Evolutionary conservation across 2,329 filamentous ascomycete species (phyloP).

Genomic region (Teratosphaeria nubilosa): DNA sequence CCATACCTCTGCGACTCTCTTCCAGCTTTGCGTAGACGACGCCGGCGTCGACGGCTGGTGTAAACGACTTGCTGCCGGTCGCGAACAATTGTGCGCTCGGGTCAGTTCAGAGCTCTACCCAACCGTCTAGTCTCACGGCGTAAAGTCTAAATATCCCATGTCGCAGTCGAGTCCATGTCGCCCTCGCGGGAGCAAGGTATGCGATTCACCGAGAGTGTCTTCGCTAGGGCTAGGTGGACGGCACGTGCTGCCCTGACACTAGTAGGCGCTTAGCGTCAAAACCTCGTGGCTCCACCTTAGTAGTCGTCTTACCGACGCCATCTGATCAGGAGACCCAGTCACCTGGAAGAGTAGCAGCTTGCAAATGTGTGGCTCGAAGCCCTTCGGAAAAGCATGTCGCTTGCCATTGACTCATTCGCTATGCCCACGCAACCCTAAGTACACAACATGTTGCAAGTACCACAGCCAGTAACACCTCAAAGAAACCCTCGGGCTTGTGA

Average conservation of each 20-base stretch:
- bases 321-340: neutral
- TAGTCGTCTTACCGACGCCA: neutral
- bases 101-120: too few species aligned
- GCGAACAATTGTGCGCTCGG: too few species aligned
- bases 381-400: neutral
- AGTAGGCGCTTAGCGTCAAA: neutral
- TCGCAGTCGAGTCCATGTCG: too few species aligned
- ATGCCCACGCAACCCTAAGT: constrained; percentile 5
- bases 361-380: neutral
- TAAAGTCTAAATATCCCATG: too few species aligned
- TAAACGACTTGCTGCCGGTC: too few species aligned
- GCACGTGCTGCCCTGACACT: neutral
- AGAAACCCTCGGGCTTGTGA: neutral
- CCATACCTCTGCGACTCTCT: too few species aligned
- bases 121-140: too few species aligned
- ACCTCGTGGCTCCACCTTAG: neutral
- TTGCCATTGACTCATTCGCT: constrained; percentile 3
- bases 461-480: constrained; percentile 3
- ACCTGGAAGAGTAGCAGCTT: neutral
- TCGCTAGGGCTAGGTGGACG: neutral
- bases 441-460: constrained; percentile 1
- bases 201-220: too few species aligned
- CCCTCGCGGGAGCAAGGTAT: too few species aligned
- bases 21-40: too few species aligned
- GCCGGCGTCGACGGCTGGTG: too few species aligned